A percentile compares a stretch with the other conserved stretches of the same genome.
These are phyloP conservation scores for Spizellomyces punctatus DNA, from an alignment of 192 early-diverging fungal genomes.

Conservation along the genomic window DNA sequence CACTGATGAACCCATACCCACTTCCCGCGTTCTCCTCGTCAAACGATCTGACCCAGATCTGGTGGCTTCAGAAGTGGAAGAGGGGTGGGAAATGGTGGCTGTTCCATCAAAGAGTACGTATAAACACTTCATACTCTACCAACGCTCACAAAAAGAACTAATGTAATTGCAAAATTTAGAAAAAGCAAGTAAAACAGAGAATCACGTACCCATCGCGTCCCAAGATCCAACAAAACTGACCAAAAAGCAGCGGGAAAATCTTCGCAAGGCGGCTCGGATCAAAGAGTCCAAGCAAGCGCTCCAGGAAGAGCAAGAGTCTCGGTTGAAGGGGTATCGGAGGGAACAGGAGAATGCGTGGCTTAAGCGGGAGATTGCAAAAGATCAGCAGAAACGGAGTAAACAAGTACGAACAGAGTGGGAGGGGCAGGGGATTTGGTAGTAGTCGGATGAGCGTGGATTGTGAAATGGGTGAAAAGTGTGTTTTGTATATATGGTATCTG, in stretches of 20 bases:
- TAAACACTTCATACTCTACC: background rate
- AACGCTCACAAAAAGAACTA: background rate
- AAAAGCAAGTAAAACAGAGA: background rate
- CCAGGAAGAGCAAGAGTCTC: constrained; percentile 9
- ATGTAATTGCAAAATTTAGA: background rate
- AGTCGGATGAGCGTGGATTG: no score
- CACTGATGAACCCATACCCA: background rate
- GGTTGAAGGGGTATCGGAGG: constrained; percentile 20
- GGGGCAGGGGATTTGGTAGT: no score
- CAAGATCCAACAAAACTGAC: constrained; percentile 16
- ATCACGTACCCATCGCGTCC: background rate
- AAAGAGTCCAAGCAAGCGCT: constrained; percentile 27
- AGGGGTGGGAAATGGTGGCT: constrained; percentile 34
- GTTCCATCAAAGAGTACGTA: constrained; percentile 20
- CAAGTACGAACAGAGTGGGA: no score
- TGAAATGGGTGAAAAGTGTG: no score
- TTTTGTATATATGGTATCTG: no score
- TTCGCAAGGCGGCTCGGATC: constrained; percentile 27
- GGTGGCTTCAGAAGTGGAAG: constrained; percentile 20
- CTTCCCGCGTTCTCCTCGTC: constrained; percentile 17
- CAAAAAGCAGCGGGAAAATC: constrained; percentile 42
- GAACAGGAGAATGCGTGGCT: constrained; percentile 23
- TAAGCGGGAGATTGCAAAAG: constrained; percentile 3
- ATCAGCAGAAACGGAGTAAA: background rate
- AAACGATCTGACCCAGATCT: background rate